phyloP scores from a whole-genome alignment of 306 rosid genomes.

The Fagus crenata region DNA sequence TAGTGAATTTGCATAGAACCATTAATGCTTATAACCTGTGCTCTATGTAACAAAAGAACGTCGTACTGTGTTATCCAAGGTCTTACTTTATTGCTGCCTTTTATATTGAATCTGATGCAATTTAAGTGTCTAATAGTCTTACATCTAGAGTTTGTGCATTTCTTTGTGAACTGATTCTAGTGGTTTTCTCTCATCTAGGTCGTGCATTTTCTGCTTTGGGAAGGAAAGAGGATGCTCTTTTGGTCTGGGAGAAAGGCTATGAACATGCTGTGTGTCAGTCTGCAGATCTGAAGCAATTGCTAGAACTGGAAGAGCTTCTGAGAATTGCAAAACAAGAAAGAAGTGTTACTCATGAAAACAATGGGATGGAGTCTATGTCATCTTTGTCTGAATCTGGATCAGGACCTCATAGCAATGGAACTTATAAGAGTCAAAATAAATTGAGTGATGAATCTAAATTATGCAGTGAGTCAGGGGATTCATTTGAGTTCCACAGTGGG shows the following conservation, averaged over 20 bases:
- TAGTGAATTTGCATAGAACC: neutral
- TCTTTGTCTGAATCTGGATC: slow-evolving; percentile 37
- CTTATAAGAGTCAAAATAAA: slow-evolving; percentile 29
- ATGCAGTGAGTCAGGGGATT: slow-evolving; percentile 40
- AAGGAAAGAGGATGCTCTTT: slow-evolving; percentile 73
- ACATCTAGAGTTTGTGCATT: neutral
- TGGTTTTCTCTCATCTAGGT: slow-evolving; percentile 48
- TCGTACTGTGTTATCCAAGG: neutral
- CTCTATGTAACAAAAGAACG: neutral
- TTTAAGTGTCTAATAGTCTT: neutral
- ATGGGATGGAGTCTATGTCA: slow-evolving; percentile 24
- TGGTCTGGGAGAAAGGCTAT: slow-evolving; percentile 90
- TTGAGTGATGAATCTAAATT: slow-evolving; percentile 40
- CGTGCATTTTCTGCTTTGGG: slow-evolving; percentile 73
- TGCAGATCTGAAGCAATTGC: slow-evolving; percentile 81
- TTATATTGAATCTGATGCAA: neutral
- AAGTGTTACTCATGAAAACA: slow-evolving; percentile 33
- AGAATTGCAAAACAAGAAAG: slow-evolving; percentile 49
- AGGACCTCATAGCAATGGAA: slow-evolving; percentile 33
- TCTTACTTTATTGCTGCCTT: neutral
- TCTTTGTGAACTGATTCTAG: slow-evolving; percentile 6
- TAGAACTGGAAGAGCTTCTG: slow-evolving; percentile 85
- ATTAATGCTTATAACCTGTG: neutral
- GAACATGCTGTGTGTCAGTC: slow-evolving; percentile 65
- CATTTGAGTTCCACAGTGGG: slow-evolving; percentile 46